These are phyloP conservation scores for Podospora australis DNA, from an alignment of 495 filamentous ascomycete species.

Conservation along the genomic window DNA sequence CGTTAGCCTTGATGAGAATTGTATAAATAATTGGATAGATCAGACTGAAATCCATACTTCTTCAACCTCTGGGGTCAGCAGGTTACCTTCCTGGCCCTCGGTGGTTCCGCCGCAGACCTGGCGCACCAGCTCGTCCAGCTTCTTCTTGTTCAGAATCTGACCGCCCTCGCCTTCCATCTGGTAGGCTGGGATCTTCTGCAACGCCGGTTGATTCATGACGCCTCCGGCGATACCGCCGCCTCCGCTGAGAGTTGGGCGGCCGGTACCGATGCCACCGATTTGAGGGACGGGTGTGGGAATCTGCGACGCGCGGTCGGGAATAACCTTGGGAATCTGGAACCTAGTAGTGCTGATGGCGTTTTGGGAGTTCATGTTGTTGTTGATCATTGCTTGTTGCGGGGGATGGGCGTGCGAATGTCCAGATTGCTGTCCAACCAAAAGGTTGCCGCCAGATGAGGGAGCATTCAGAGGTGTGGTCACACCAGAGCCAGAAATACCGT, in stretches of 20 bases:
- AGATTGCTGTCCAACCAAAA: constrained; percentile 21
- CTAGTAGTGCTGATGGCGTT: constrained; percentile 35
- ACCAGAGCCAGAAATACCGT: constrained; percentile 22
- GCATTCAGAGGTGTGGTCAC: constrained; percentile 4
- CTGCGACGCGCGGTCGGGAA: constrained; percentile 55
- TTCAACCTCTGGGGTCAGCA: constrained; percentile 84
- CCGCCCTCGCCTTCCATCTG: constrained; percentile 86
- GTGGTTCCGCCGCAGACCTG: constrained; percentile 81
- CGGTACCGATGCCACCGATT: constrained; percentile 48
- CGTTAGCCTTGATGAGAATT: neutral
- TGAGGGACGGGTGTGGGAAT: constrained; percentile 60
- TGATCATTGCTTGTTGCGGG: constrained; percentile 19
- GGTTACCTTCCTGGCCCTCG: constrained; percentile 59
- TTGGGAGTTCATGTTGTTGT: neutral
- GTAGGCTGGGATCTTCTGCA: constrained; percentile 71
- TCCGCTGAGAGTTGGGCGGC: constrained; percentile 71
- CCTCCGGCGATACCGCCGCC: constrained; percentile 67
- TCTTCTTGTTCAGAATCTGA: constrained; percentile 87
- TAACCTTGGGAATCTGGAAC: constrained; percentile 73
- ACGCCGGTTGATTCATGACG: constrained; percentile 77
- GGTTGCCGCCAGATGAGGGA: constrained; percentile 27
- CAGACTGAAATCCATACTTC: constrained; percentile 54
- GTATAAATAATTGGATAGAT: constrained; percentile 8
- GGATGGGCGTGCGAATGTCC: constrained; percentile 54
- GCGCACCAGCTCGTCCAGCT: constrained; percentile 88